Percentiles rank a stretch among this genome's conserved stretches.
These are phyloP conservation scores for Eucalyptus dawsonii DNA, from an alignment of 345 rosid species.

Conservation along the genomic window DNA sequence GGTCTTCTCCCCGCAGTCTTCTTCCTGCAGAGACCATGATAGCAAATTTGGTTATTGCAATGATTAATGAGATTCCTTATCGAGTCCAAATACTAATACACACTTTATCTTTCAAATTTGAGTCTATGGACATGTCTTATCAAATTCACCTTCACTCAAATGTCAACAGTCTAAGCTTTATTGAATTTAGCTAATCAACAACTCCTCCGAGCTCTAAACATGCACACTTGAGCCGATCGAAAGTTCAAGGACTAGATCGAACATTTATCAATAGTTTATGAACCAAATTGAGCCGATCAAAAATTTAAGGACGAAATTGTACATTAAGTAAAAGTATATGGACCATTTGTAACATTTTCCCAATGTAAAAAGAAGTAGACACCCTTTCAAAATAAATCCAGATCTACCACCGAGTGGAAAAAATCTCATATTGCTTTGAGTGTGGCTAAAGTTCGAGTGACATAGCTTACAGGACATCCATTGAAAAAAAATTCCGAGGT, in stretches of 20 bases:
- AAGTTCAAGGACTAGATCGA: too few relatives aligned
- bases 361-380: neutral
- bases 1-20: neutral
- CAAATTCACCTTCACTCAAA: neutral
- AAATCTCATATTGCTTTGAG: neutral
- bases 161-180: neutral
- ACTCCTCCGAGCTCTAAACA: neutral
- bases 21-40: neutral
- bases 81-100: neutral
- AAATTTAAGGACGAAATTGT: too few relatives aligned
- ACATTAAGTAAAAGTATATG: too few relatives aligned
- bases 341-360: too few relatives aligned
- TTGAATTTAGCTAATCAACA: neutral
- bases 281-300: too few relatives aligned
- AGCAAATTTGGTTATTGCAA: neutral
- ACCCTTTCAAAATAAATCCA: neutral
- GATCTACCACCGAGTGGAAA: neutral
- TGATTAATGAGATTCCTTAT: neutral
- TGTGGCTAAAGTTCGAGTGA: neutral
- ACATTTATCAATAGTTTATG: fast-evolving
- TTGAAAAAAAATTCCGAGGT: neutral
- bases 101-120: neutral
- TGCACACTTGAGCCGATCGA: neutral
- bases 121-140: neutral
- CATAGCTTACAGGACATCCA: neutral